Conservation (phyloP, 371 early-diverging fungal species). For the Haplosporangium sp. region DNA sequence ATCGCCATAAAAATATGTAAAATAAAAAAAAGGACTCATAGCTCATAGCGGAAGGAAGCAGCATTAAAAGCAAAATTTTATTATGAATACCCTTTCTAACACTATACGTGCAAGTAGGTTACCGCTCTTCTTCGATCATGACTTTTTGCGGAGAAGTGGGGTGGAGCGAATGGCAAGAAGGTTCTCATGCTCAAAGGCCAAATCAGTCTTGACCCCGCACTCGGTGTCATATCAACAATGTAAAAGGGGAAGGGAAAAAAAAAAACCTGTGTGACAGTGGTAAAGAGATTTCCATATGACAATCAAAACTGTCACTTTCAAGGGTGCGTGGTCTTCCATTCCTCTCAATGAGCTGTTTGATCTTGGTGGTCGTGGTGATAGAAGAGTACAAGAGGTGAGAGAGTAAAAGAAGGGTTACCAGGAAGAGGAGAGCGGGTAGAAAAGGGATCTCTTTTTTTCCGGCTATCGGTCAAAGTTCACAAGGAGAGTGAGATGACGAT, state of each 20-base stretch:
- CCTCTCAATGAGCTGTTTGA: background rate
- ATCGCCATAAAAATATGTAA: background rate
- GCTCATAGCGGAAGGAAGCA: background rate
- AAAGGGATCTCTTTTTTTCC: too few relatives aligned
- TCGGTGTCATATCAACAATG: background rate
- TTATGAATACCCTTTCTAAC: too few relatives aligned
- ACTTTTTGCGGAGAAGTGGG: background rate
- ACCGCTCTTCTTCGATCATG: too few relatives aligned
- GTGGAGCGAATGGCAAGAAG: background rate
- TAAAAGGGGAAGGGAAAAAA: too few relatives aligned
- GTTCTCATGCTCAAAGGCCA: background rate
- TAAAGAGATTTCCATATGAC: background rate
- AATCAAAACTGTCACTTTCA: background rate
- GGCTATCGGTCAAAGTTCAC: too few relatives aligned
- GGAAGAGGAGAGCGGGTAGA: too few relatives aligned
- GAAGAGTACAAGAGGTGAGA: too few relatives aligned
- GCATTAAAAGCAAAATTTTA: background rate
- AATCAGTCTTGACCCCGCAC: conserved; percentile 1
- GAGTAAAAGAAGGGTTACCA: too few relatives aligned
- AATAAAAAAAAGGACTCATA: too few relatives aligned
- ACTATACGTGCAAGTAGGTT: too few relatives aligned
- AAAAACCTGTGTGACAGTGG: background rate
- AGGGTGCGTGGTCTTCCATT: background rate
- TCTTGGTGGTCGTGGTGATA: too few relatives aligned
- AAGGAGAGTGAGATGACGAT: too few relatives aligned